Percentiles rank a stretch among this genome's conserved stretches.
Conservation (phyloP, 345 rosid species). For the Punica granatum region DNA sequence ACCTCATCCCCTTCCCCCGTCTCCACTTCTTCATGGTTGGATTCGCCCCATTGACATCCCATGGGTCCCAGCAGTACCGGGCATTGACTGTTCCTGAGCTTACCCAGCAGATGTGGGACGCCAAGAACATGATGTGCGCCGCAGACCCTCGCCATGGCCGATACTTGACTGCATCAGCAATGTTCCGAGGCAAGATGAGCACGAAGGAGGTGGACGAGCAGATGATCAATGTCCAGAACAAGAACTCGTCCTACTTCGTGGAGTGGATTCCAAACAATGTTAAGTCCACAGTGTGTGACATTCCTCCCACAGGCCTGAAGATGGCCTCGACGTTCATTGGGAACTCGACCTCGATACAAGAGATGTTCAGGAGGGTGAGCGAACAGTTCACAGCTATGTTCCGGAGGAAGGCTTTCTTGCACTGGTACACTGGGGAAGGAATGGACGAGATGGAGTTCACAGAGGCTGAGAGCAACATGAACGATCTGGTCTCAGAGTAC, state of each 20-base stretch:
- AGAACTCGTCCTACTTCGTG: conserved; percentile 75
- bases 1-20: conserved; percentile 69
- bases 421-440: conserved; percentile 81
- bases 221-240: conserved; percentile 80
- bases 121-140: conserved; percentile 81
- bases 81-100: conserved; percentile 76
- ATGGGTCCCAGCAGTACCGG: conserved; percentile 67
- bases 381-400: conserved; percentile 90
- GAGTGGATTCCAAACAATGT: conserved; percentile 86
- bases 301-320: conserved; percentile 66
- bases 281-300: conserved; percentile 77
- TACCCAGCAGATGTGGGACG: conserved; percentile 83
- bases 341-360: conserved; percentile 72
- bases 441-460: conserved; percentile 90
- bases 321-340: conserved; percentile 78
- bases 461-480: conserved; percentile 80
- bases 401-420: conserved; percentile 85
- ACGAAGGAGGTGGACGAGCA: conserved; percentile 82
- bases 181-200: conserved; percentile 88
- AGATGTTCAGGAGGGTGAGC: conserved; percentile 79
- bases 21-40: conserved; percentile 87
- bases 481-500: conserved; percentile 68
- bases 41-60: conserved; percentile 66
- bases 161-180: conserved; percentile 66
- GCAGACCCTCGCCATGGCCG: conserved; percentile 73